Evolutionary conservation across 148 eudicot species (phyloP).

Genomic region (Cornus controversa): DNA sequence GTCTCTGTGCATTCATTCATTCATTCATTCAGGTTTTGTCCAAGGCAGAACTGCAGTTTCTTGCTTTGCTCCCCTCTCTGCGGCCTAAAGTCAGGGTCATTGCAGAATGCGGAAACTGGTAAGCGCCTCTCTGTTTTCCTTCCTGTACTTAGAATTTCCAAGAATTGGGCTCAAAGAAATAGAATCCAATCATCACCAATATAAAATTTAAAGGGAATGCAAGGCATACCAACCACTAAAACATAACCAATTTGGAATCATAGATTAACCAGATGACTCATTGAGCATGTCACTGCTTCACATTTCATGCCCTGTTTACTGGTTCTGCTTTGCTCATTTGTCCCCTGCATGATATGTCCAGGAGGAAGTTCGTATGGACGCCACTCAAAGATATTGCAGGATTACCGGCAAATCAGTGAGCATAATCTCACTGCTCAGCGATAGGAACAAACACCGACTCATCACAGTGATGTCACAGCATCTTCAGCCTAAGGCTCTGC

Average conservation of each 20-base stretch:
- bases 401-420: conserved; percentile 34
- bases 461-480: neutral
- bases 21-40: conserved; percentile 57
- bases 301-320: neutral
- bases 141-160: neutral
- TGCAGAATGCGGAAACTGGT: conserved; percentile 99
- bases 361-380: conserved; percentile 90
- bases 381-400: conserved; percentile 89
- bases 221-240: too few relatives aligned
- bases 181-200: too few relatives aligned
- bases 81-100: conserved; percentile 85
- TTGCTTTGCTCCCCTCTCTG: conserved; percentile 82
- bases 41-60: conserved; percentile 85
- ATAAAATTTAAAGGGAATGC: neutral
- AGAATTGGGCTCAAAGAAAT: neutral
- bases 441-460: neutral
- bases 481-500: neutral
- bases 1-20: neutral
- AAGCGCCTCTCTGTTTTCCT: neutral
- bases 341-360: conserved; percentile 17
- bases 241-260: neutral
- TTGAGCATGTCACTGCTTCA: neutral
- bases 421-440: conserved; percentile 16
- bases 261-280: neutral
- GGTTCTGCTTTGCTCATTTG: neutral